These are phyloP conservation scores for Pythium oligandrum DNA, from an alignment of 352 stramenopile species.

Conservation along the genomic window DNA sequence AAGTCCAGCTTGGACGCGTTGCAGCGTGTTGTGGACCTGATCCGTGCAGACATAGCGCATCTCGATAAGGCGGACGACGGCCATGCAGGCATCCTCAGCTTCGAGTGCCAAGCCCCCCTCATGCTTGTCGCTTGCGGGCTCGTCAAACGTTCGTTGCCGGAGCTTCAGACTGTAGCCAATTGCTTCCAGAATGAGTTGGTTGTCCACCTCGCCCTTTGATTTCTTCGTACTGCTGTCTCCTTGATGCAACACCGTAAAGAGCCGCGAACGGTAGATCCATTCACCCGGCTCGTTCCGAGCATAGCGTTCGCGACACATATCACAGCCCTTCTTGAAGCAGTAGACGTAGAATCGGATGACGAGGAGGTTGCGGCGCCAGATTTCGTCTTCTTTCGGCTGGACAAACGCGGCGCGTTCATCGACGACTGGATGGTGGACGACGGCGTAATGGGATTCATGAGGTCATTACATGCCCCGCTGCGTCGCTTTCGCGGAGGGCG, in stretches of 20 bases:
- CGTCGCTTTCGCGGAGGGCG: constrained; percentile 41
- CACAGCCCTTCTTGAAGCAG: constrained; percentile 67
- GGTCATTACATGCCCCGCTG: constrained; percentile 8
- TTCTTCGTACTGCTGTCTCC: too few species aligned
- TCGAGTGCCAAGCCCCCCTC: constrained; percentile 26
- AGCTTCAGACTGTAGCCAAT: constrained; percentile 46
- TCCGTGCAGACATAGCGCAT: constrained; percentile 75
- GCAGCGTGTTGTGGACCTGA: constrained; percentile 67
- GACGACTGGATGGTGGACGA: constrained; percentile 52
- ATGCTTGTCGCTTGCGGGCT: constrained; percentile 20
- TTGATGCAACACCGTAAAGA: constrained; percentile 53
- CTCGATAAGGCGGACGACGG: constrained; percentile 64
- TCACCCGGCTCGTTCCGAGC: constrained; percentile 28
- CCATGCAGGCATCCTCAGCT: constrained; percentile 54
- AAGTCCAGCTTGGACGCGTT: constrained; percentile 58
- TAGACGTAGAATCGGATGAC: constrained; percentile 82
- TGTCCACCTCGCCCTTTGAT: constrained; percentile 42
- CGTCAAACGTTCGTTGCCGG: constrained; percentile 64
- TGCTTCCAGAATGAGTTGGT: constrained; percentile 67
- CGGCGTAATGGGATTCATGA: constrained; percentile 57
- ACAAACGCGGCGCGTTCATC: constrained; percentile 66
- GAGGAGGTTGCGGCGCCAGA: constrained; percentile 61
- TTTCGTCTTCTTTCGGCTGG: constrained; percentile 35
- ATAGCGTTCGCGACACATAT: constrained; percentile 48
- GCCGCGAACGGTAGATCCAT: constrained; percentile 57